Conservation (phyloP, 371 early-diverging fungal species). For the Mucor ambiguus region DNA sequence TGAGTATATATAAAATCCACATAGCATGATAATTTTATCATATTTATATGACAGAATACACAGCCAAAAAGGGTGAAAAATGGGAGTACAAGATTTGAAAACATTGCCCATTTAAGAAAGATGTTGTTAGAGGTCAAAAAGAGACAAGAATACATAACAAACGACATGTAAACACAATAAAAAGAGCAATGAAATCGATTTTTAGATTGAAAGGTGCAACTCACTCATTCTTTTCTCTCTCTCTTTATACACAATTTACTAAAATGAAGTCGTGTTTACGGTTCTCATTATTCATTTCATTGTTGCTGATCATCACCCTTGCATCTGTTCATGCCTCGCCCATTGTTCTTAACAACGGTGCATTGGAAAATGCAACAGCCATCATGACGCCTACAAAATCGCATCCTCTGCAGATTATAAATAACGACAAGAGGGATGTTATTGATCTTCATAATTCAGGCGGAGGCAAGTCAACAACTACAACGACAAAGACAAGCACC, state of each 20-base stretch:
- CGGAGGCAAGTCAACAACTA: conserved; percentile 7
- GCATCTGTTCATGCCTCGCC: neutral
- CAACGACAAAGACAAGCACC: conserved; percentile 3
- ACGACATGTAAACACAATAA: neutral
- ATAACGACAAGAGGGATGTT: conserved; percentile 14
- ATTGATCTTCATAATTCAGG: conserved; percentile 20
- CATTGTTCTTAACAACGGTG: neutral
- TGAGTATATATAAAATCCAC: neutral
- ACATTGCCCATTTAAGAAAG: conserved; percentile 19
- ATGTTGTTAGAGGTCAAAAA: conserved; percentile 9
- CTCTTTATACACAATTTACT: neutral
- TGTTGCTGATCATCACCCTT: neutral
- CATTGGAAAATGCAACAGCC: neutral
- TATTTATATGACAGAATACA: conserved; percentile 2
- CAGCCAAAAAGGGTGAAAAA: neutral
- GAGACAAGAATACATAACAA: neutral
- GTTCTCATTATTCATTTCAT: neutral
- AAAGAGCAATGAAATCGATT: neutral
- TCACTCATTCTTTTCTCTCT: neutral
- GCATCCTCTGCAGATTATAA: neutral
- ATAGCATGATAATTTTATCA: neutral
- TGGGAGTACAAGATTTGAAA: neutral
- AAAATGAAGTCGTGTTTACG: neutral
- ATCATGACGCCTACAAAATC: neutral
- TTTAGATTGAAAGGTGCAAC: neutral